phyloP scores from a whole-genome alignment of 1,284 basidiomycete species.

The Boletus subluridellus region DNA sequence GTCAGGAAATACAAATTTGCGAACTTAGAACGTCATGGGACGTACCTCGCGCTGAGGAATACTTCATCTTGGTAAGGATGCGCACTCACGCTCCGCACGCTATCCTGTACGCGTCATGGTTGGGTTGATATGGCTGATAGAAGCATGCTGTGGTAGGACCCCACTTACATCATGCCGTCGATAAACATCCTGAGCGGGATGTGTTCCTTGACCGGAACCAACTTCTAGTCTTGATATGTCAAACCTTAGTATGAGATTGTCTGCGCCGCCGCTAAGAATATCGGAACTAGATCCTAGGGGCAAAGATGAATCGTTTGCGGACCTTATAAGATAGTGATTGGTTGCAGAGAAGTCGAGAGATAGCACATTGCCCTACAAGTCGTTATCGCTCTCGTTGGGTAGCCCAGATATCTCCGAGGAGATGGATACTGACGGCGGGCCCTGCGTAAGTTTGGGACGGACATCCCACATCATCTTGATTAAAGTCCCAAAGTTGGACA shows the following conservation, averaged over 20 bases:
- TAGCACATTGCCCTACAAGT: constrained; percentile 60
- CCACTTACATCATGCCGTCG: constrained; percentile 34
- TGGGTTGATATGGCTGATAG: constrained; percentile 13
- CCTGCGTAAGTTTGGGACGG: constrained; percentile 50
- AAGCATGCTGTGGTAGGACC: constrained; percentile 8
- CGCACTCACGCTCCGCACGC: constrained; percentile 56
- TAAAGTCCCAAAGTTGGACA: constrained; percentile 67
- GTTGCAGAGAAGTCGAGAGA: constrained; percentile 63
- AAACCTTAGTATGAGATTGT: constrained; percentile 55
- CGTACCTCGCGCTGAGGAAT: constrained; percentile 63
- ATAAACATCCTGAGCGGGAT: constrained; percentile 22
- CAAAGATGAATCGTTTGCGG: constrained; percentile 28
- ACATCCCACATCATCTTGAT: constrained; percentile 53
- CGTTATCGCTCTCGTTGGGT: constrained; percentile 13
- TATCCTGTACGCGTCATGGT: constrained; percentile 45
- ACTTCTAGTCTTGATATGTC: constrained; percentile 39
- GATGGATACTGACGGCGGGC: constrained; percentile 41
- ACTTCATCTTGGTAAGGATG: constrained; percentile 63
- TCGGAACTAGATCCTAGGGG: neutral
- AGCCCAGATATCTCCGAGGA: constrained; percentile 27
- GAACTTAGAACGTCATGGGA: constrained; percentile 20
- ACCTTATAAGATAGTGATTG: constrained; percentile 64
- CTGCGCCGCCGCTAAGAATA: constrained; percentile 57
- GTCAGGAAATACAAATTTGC: constrained; percentile 28
- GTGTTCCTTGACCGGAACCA: constrained; percentile 8